Conservation (phyloP, 2,329 filamentous ascomycete genomes). For the Clarireedia paspali region DNA sequence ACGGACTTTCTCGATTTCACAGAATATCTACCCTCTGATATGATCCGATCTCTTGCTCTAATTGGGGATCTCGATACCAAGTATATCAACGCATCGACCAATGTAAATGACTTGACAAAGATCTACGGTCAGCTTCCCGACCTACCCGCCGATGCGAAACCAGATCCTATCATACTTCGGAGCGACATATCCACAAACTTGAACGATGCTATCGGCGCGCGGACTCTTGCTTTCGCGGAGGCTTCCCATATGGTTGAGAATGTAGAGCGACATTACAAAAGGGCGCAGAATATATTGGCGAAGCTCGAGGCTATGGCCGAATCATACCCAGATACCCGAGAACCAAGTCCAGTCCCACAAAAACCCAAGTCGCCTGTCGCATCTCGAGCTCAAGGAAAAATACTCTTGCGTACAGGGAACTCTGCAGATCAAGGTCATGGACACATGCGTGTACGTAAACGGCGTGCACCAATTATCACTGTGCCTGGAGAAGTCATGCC, state of each 20-base stretch:
- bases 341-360: slow-evolving; percentile 39
- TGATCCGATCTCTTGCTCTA: slow-evolving; percentile 56
- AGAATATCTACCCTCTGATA: slow-evolving; percentile 61
- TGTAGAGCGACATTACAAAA: slow-evolving; percentile 53
- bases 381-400: slow-evolving; percentile 38
- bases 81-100: slow-evolving; percentile 48
- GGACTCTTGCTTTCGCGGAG: slow-evolving; percentile 53
- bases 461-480: slow-evolving; percentile 48
- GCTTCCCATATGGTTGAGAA: slow-evolving; percentile 57
- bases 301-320: slow-evolving; percentile 55
- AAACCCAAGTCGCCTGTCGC: slow-evolving; percentile 46
- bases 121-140: slow-evolving; percentile 49
- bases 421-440: slow-evolving; percentile 29
- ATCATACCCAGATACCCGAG: slow-evolving; percentile 44
- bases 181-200: slow-evolving; percentile 53
- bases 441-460: slow-evolving; percentile 19
- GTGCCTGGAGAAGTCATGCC: slow-evolving; percentile 60
- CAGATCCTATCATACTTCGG: slow-evolving; percentile 43
- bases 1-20: slow-evolving; percentile 58
- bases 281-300: slow-evolving; percentile 48
- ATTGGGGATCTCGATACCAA: slow-evolving; percentile 56
- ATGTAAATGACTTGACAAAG: slow-evolving; percentile 48
- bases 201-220: slow-evolving; percentile 45
- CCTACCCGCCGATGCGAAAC: slow-evolving; percentile 39
- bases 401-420: slow-evolving; percentile 37